Conservation (phyloP, 2,329 filamentous ascomycete genomes). For the Mycocentrospora acerina region DNA sequence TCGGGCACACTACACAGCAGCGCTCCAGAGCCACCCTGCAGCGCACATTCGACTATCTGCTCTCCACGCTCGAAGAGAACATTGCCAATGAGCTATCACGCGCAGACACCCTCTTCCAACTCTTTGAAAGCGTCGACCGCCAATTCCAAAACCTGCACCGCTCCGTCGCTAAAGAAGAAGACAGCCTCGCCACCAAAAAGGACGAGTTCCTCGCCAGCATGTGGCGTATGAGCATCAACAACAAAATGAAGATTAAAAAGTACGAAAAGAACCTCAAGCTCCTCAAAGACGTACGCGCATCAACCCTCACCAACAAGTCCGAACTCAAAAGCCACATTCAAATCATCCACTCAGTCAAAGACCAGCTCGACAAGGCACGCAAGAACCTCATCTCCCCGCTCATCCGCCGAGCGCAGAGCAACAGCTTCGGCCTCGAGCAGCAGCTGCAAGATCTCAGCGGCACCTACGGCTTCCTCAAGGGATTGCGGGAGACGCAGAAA, state of each 20-base stretch:
- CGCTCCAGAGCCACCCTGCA: conserved; percentile 78
- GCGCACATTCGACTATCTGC: conserved; percentile 84
- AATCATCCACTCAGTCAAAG: conserved; percentile 78
- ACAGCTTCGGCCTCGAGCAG: conserved; percentile 74
- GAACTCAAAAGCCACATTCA: conserved; percentile 85
- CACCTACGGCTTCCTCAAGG: conserved; percentile 75
- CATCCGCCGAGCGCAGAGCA: conserved; percentile 68
- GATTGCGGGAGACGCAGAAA: conserved; percentile 77
- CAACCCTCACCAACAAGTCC: conserved; percentile 84
- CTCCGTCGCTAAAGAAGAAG: conserved; percentile 79
- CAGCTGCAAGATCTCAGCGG: conserved; percentile 82
- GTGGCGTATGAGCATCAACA: conserved; percentile 84
- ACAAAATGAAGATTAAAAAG: conserved; percentile 75
- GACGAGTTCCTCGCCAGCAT: conserved; percentile 79
- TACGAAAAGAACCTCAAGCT: conserved; percentile 87
- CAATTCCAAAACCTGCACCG: conserved; percentile 88
- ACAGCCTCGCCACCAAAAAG: conserved; percentile 76
- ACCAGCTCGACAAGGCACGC: conserved; percentile 81
- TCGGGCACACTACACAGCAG: conserved; percentile 79
- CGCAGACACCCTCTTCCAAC: conserved; percentile 75
- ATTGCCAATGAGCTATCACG: conserved; percentile 83
- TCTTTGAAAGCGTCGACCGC: conserved; percentile 90
- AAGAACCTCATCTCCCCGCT: conserved; percentile 82
- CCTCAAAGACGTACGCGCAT: conserved; percentile 74
- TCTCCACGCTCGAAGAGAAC: conserved; percentile 83